Evolutionary conservation across 495 filamentous ascomycete species (phyloP).

Genomic region (Talaromyces liani): DNA sequence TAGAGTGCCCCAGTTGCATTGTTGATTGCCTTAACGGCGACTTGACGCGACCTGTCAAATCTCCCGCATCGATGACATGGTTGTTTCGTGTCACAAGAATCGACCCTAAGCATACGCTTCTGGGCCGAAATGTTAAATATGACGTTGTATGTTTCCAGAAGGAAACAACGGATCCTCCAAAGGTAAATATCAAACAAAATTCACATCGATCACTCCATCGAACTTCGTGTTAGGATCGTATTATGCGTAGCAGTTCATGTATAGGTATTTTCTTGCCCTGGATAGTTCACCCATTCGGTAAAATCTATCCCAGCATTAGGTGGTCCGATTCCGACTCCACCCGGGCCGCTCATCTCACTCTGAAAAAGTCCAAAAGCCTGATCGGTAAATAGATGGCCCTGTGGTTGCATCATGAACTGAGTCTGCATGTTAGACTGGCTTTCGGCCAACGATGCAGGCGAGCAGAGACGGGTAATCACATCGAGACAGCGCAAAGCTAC

Average conservation of each 20-base stretch:
- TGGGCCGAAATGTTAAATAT: background rate
- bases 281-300: constrained; percentile 39
- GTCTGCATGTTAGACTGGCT: constrained; percentile 12
- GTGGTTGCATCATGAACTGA: constrained; percentile 32
- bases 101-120: background rate
- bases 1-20: background rate
- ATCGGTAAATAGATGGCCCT: constrained; percentile 33
- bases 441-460: constrained; percentile 15
- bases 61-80: background rate
- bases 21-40: constrained; percentile 6
- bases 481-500: constrained; percentile 37
- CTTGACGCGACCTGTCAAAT: background rate
- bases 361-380: constrained; percentile 34
- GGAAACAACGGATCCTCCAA: background rate
- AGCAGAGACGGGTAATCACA: constrained; percentile 37
- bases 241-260: constrained; percentile 4
- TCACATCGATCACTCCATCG: background rate
- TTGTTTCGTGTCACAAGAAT: background rate
- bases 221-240: background rate
- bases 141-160: background rate
- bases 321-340: constrained; percentile 1
- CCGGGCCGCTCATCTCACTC: constrained; percentile 15
- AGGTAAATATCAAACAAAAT: background rate
- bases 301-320: constrained; percentile 26
- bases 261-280: constrained; percentile 17